Evolutionary conservation across 2,329 filamentous ascomycete species (phyloP), one percentile per base, ranked within the genome.

Genomic region (Cylindrodendrum hubeiense): DNA sequence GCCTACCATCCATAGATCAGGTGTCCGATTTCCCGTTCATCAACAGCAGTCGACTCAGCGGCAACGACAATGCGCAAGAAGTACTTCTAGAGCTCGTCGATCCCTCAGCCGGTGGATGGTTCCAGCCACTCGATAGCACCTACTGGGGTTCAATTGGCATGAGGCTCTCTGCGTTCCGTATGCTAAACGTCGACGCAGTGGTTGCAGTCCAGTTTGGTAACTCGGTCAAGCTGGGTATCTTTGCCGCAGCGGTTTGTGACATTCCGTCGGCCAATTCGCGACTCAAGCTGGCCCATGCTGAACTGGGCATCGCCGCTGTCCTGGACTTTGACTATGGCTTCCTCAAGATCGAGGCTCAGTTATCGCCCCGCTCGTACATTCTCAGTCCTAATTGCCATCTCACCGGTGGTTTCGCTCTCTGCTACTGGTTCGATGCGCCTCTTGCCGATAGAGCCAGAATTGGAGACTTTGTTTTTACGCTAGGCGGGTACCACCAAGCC

Each of bases 381-480:
- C 71, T 84, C 0, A 67, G 74, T 55, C 78, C 77, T 0, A 65
- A 73, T 26, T 84, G 82, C 57, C 81, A 82, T 68, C 69, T 84
- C 0, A 79, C 74, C 0, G 83, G 83, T 2, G 83, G 82, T 0
- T 80, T 81, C 49, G 82, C 79, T 0, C 71, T 85, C 1, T 79
- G 70, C 59, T 77, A 75, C 62, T 84, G 80, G 79, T 83, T 81
- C 47, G 58, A 72, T n/a, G 70, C 60, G 0, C 57, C 66, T 15
- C 53, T 60, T 0, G 76, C 71, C 2, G 65, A 74, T 41, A 37
- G 13, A 12, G 9, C 44, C 3, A 56, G 67, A 22, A 64, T 69
- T 5, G 83, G 83, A 2, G 75, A 84, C 65, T 85, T 72, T 53
- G 83, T 85, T 10, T 83, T 85, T 59, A 80, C 79, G 2, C 61